These are phyloP conservation scores for Larix kaempferi DNA, from an alignment of 75 land plant species.

Conservation along the genomic window DNA sequence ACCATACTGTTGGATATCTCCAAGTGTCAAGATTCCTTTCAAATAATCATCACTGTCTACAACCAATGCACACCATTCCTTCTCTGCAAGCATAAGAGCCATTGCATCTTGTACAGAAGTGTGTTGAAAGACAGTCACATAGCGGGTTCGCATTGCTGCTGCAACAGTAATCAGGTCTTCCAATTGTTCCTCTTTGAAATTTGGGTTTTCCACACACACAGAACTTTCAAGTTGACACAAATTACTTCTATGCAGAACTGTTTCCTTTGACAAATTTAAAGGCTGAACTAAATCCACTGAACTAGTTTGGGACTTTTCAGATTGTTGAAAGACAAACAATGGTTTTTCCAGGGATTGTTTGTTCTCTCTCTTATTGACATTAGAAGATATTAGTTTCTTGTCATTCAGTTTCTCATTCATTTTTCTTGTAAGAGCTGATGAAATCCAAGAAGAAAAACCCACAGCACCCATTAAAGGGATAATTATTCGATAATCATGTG, in stretches of 20 bases:
- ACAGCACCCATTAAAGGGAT: slow-evolving; percentile 97
- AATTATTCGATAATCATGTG: slow-evolving; percentile 93
- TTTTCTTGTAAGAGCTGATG: slow-evolving; percentile 52
- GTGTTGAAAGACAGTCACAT: slow-evolving; percentile 39
- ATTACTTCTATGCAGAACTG: slow-evolving; percentile 19
- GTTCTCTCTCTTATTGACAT: slow-evolving; percentile 1
- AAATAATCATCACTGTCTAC: slow-evolving; percentile 40
- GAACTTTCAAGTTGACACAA: slow-evolving; percentile 81
- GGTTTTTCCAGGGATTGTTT: slow-evolving; percentile 5
- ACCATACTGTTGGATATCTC: slow-evolving; percentile 72
- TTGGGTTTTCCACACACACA: slow-evolving; percentile 58
- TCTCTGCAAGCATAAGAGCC: slow-evolving; percentile 62
- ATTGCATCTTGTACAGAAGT: slow-evolving; percentile 59
- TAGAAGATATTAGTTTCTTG: background rate
- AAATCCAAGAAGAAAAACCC: slow-evolving; percentile 86
- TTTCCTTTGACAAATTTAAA: slow-evolving; percentile 3
- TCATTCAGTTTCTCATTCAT: slow-evolving; percentile 12
- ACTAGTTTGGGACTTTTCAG: slow-evolving; percentile 3
- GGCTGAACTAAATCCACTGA: slow-evolving; percentile 4
- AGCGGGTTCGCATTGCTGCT: slow-evolving; percentile 77
- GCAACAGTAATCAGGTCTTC: slow-evolving; percentile 61
- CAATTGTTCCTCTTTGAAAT: slow-evolving; percentile 26
- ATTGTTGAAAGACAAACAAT: background rate
- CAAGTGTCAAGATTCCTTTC: slow-evolving; percentile 64
- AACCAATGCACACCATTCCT: slow-evolving; percentile 84